phyloP scores from a whole-genome alignment of 257 asterid species.

The Solanum appendiculatum region DNA sequence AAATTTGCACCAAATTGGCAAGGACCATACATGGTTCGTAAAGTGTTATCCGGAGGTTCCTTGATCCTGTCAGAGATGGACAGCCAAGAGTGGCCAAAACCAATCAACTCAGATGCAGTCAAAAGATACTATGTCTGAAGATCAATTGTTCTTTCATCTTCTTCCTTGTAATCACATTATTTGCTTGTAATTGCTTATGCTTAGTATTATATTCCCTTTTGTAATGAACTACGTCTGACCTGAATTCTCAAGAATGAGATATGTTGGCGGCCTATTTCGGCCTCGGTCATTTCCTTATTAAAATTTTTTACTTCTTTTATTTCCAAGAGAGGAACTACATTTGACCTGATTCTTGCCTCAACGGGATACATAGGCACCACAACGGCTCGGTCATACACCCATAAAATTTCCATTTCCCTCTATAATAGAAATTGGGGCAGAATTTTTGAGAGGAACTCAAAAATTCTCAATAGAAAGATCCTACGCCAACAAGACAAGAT shows the following conservation, averaged over 20 bases:
- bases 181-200: background rate
- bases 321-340: background rate
- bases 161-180: background rate
- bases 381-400: background rate
- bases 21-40: background rate
- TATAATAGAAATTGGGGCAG: background rate
- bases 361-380: background rate
- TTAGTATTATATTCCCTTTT: too few relatives aligned
- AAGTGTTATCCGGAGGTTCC: background rate
- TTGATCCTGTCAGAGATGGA: background rate
- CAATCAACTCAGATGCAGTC: background rate
- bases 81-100: background rate
- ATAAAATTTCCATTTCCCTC: background rate
- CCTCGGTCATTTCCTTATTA: background rate
- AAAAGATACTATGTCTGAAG: too few relatives aligned
- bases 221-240: background rate
- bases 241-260: background rate
- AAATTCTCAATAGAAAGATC: too few relatives aligned
- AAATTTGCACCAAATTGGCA: background rate
- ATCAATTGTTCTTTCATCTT: background rate
- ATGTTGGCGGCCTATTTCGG: background rate
- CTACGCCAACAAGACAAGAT: background rate
- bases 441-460: too few relatives aligned
- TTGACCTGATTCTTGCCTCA: background rate
- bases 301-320: too few relatives aligned